Conservation (phyloP, 1,284 basidiomycete species). For the Naganishia sp. region DNA sequence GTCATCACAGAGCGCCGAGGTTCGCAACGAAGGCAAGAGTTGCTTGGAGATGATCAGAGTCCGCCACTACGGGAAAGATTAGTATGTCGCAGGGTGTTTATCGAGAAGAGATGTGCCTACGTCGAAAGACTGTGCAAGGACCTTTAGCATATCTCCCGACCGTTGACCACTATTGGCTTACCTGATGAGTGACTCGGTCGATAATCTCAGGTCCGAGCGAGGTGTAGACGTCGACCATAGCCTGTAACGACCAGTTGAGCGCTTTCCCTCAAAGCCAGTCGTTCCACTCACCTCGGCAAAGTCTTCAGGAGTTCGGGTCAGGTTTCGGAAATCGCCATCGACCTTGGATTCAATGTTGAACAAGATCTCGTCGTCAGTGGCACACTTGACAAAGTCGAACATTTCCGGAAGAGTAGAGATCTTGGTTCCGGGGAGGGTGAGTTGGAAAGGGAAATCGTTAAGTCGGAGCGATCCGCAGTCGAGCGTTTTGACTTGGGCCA, state of each 20-base stretch:
- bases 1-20: constrained; percentile 44
- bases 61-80: constrained; percentile 37
- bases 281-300: constrained; percentile 59
- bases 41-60: constrained; percentile 44
- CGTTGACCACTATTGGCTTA: constrained; percentile 13
- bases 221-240: constrained; percentile 38
- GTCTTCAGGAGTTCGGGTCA: constrained; percentile 63
- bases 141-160: no score
- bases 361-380: constrained; percentile 58
- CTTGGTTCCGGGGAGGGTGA: constrained; percentile 60
- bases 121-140: constrained; percentile 23
- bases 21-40: constrained; percentile 41
- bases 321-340: constrained; percentile 61
- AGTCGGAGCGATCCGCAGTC: constrained; percentile 74
- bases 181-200: constrained; percentile 47
- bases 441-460: constrained; percentile 61
- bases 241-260: not conserved
- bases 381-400: constrained; percentile 70
- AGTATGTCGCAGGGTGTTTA: not conserved
- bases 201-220: constrained; percentile 37
- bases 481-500: constrained; percentile 72
- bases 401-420: constrained; percentile 72
- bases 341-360: constrained; percentile 83
- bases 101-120: not conserved
- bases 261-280: no score